phyloP scores from a whole-genome alignment of 768 basidiomycete genomes.

The Lanmaoa pseudosensibilis region DNA sequence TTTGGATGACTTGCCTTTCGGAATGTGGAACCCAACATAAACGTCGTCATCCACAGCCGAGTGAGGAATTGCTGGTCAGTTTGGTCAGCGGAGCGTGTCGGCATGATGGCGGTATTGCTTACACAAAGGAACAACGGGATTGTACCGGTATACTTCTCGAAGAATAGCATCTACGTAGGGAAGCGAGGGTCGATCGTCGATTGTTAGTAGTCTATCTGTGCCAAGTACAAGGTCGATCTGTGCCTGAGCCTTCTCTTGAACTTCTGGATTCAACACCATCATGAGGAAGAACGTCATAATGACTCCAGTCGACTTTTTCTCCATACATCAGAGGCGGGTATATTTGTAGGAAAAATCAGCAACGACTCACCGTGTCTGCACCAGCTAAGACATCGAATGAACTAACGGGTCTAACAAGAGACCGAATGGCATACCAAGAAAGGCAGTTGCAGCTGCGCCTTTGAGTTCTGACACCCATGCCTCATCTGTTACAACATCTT shows the following conservation, averaged over 20 bases:
- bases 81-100: background rate
- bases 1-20: constrained; percentile 1
- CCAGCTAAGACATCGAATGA: background rate
- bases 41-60: constrained; percentile 3
- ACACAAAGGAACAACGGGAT: constrained; percentile 10
- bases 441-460: constrained; percentile 3
- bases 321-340: background rate
- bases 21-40: constrained; percentile 10
- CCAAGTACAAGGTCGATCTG: constrained; percentile 13
- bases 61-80: constrained; percentile 1
- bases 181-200: constrained; percentile 6
- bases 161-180: constrained; percentile 8
- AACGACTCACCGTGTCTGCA: constrained; percentile 7
- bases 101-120: background rate
- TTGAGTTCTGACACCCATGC: constrained; percentile 1
- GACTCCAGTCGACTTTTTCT: background rate
- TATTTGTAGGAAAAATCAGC: background rate
- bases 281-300: constrained; percentile 11
- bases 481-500: background rate
- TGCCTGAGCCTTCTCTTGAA: constrained; percentile 13
- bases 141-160: constrained; percentile 5
- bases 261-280: constrained; percentile 6
- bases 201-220: constrained; percentile 1
- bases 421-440: constrained; percentile 1
- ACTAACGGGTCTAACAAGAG: too few relatives aligned